Base-by-base conservation (phyloP, 192 early-diverging fungal genomes). In the Podila epigama region DNA sequence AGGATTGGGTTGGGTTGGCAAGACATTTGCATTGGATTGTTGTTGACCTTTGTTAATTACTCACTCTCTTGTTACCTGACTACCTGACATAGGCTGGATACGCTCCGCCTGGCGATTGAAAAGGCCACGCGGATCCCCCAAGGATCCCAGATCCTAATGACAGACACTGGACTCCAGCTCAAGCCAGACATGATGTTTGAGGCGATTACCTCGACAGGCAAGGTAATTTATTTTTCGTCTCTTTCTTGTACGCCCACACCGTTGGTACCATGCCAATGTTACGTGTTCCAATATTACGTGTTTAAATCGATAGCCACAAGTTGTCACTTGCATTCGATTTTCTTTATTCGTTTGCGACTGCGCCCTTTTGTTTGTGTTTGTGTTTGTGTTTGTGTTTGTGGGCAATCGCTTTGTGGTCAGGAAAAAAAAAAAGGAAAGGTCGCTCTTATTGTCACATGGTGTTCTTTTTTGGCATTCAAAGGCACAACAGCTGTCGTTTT, bases 91-190 rank as follows among this genome's bases (percentile, higher is more conserved):
- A 77, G 73, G 29, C 66, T 77, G n/a, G 73, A 77, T 37, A 68
- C 66, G 22, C 62, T 77, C 48, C 73, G 73, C 33, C 32, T 68
- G 35, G 73, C 73, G 7, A 77, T 77, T 36, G 86, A 87, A 55
- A 70, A 68, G 62, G 63, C 64, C 29, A 80, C 82, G 34, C 79
- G 79, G 20, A 70, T 87, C 27, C 81, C 84, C 29, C 62, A 66
- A 22, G 53, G 55, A 39, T 82, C 72, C 25, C 86, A 87, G 55
- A 87, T 87, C 54, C 50, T 87, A 44, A 84, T 87, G 82, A 87
- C 86, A 6, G 79, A 79, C 56, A 68, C 68, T 62, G 86, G 86
- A 4, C 61, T 75, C 18, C 81, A 82, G 58, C 78, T 87, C 27
- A 83, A 82, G 65, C 60, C 71, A 16, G 71, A 80, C 37, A 81